Percentiles rank a stretch among this genome's conserved stretches.
Evolutionary conservation across 441 rosid genomes (phyloP).

Genomic region (Syzygium syzygioides): DNA sequence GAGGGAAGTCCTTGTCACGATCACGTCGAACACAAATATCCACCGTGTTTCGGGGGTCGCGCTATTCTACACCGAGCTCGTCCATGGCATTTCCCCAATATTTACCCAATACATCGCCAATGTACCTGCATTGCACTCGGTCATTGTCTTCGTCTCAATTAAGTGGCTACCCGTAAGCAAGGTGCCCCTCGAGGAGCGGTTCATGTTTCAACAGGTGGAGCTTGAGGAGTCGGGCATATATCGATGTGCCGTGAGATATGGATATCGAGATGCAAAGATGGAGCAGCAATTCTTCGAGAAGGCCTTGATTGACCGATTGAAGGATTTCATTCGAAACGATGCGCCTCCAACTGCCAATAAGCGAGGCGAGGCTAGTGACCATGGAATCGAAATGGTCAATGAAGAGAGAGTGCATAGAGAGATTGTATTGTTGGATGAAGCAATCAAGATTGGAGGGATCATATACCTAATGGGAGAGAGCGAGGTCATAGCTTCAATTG

Average conservation of each 20-base stretch:
- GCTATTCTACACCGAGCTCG: neutral
- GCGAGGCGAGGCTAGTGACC: neutral
- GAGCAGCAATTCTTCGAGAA: neutral
- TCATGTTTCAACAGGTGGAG: neutral
- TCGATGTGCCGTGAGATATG: conserved; percentile 1
- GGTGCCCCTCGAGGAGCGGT: neutral
- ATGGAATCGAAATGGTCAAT: neutral
- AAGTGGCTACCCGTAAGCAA: conserved; percentile 5
- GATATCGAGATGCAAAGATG: neutral
- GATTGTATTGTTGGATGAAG: neutral
- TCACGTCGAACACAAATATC: neutral
- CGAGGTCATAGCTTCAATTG: neutral
- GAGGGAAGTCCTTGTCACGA: neutral
- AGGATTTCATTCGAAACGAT: neutral
- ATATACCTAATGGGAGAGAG: conserved; percentile 3
- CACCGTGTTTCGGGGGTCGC: neutral
- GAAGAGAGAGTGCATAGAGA: neutral
- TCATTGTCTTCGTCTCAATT: neutral
- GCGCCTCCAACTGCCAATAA: neutral
- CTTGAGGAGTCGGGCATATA: neutral
- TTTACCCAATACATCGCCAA: neutral
- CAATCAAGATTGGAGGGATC: neutral
- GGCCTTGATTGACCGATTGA: neutral
- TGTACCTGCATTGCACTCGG: neutral
- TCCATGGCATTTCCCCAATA: neutral